Evolutionary conservation across 225 moss, liverwort and hornwort genomes (phyloP).

Genomic region (Lunularia cruciata): DNA sequence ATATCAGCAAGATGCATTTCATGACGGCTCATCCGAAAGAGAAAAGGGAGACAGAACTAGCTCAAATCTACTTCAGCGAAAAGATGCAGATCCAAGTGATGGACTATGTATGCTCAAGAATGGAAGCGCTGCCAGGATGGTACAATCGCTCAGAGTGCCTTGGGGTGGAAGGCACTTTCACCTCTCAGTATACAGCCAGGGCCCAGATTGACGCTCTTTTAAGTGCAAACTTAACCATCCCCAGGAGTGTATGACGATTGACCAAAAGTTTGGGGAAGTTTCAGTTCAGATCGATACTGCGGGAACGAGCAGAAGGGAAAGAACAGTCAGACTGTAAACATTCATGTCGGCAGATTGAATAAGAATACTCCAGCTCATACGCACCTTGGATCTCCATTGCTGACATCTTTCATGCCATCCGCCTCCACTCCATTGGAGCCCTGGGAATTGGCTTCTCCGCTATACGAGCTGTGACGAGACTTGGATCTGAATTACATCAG

Average conservation of each 20-base stretch:
- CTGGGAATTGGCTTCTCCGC: conserved; percentile 47
- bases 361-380: not conserved
- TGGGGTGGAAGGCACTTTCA: conserved; percentile 3
- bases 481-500: conserved; percentile 45
- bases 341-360: not conserved
- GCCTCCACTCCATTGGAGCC: conserved; percentile 42
- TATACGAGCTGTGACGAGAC: conserved; percentile 44
- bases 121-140: not conserved
- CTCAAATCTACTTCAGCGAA: not conserved
- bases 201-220: conserved; percentile 1
- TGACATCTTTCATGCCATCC: conserved; percentile 52
- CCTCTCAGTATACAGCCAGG: conserved; percentile 3
- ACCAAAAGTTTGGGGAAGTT: not conserved
- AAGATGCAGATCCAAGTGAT: not conserved
- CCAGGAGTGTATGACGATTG: not conserved
- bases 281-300: conserved; percentile 12
- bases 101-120: conserved; percentile 1
- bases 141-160: conserved; percentile 10
- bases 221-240: not conserved
- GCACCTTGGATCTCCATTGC: conserved; percentile 54
- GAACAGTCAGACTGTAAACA: conserved; percentile 3
- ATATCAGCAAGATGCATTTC: conserved; percentile 8
- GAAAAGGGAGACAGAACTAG: not conserved
- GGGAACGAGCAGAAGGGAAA: conserved; percentile 5
- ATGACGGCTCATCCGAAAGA: not conserved